These are phyloP conservation scores for Ganoderma multipileum DNA, from an alignment of 1,284 basidiomycete species.

Conservation along the genomic window DNA sequence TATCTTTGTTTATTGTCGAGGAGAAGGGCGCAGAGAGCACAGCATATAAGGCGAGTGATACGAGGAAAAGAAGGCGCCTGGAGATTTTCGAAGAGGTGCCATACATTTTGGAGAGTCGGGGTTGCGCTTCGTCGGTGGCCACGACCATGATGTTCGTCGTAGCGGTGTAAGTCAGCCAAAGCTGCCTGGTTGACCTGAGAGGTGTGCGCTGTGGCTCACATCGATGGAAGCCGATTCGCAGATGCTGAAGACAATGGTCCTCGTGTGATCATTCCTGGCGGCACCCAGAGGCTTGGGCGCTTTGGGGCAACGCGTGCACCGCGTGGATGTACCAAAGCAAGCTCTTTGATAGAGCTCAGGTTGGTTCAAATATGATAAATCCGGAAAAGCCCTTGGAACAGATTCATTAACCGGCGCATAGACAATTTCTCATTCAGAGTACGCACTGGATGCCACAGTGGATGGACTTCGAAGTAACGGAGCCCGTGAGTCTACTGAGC, in stretches of 20 bases:
- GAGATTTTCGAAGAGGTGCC: neutral
- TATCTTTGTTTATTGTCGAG: constrained; percentile 4
- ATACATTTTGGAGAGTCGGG: neutral
- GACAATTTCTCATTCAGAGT: neutral
- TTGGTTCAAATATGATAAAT: neutral
- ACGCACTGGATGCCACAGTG: neutral
- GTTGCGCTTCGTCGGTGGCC: neutral
- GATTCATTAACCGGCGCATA: neutral
- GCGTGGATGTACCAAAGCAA: neutral
- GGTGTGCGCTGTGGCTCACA: neutral
- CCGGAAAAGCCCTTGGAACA: neutral
- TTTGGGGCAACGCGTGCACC: neutral
- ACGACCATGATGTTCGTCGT: neutral
- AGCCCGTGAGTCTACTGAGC: neutral
- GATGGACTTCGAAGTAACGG: neutral
- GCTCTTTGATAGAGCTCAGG: neutral
- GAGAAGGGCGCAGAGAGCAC: neutral
- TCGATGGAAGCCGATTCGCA: neutral
- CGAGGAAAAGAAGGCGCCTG: neutral
- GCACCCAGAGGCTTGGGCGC: neutral
- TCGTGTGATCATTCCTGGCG: neutral
- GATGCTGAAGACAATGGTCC: neutral
- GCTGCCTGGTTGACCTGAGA: neutral
- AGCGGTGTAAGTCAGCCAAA: neutral
- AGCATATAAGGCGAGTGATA: neutral